These are phyloP conservation scores for Mortierella sp. DNA, from an alignment of 371 early-diverging fungal genomes.

Conservation along the genomic window DNA sequence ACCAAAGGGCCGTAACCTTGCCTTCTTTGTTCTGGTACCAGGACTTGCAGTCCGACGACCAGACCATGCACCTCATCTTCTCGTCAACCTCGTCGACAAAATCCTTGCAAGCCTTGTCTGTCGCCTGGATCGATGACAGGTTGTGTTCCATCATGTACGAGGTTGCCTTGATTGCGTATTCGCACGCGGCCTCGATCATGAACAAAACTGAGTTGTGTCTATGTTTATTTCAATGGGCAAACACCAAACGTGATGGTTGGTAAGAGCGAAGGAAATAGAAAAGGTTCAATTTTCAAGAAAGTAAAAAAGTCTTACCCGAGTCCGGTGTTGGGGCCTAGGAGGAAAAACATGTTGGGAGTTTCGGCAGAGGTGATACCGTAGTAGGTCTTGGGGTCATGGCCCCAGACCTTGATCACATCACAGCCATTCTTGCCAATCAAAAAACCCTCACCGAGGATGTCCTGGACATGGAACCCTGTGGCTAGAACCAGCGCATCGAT, in stretches of 20 bases:
- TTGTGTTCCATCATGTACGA: constrained; percentile 47
- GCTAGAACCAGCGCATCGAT: constrained; percentile 71
- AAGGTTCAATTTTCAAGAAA: not conserved
- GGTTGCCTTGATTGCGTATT: constrained; percentile 39
- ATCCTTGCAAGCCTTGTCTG: constrained; percentile 25
- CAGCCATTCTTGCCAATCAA: constrained; percentile 42
- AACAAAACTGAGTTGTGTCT: constrained; percentile 53
- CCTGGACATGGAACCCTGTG: constrained; percentile 71
- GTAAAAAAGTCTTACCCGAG: constrained; percentile 27
- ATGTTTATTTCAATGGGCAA: not conserved
- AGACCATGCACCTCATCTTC: constrained; percentile 57
- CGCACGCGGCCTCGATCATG: constrained; percentile 50
- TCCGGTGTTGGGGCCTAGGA: constrained; percentile 49
- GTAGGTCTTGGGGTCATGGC: constrained; percentile 40
- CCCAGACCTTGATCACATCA: constrained; percentile 31
- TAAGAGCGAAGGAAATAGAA: not conserved
- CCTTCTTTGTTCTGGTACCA: constrained; percentile 63
- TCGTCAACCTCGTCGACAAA: constrained; percentile 36
- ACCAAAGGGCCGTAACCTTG: constrained; percentile 47
- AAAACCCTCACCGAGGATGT: constrained; percentile 21
- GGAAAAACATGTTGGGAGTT: constrained; percentile 61
- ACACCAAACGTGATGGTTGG: not conserved
- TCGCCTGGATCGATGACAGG: constrained; percentile 42
- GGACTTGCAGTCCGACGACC: constrained; percentile 54
- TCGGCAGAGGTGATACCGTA: constrained; percentile 41